Evolutionary conservation across 2,329 filamentous ascomycete species (phyloP).

Genomic region (Ampelomyces quisqualis): DNA sequence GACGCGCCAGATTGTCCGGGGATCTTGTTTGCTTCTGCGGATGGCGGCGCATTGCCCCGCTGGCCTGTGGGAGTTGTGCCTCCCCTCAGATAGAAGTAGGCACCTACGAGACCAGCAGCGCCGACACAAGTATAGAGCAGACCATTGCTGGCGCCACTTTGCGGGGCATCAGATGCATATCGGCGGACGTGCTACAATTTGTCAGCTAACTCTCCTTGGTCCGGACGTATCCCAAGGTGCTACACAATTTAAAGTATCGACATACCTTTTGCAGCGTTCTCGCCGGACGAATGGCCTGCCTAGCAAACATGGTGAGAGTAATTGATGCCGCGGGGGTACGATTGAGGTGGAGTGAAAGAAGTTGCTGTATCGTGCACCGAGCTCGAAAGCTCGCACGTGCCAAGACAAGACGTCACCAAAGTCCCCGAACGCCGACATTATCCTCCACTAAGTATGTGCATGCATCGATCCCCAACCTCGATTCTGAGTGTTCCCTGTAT

Average conservation of each 20-base stretch:
- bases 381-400: too few relatives aligned
- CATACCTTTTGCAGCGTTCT: conserved; percentile 45
- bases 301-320: conserved; percentile 46
- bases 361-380: too few relatives aligned
- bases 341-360: conserved; percentile 10
- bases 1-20: conserved; percentile 43
- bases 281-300: conserved; percentile 47
- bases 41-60: conserved; percentile 28
- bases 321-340: conserved; percentile 19
- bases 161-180: conserved; percentile 68
- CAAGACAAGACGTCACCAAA: too few relatives aligned
- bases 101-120: conserved; percentile 58
- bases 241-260: conserved; percentile 8
- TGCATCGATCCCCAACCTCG: too few relatives aligned
- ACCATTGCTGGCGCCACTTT: conserved; percentile 50
- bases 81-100: conserved; percentile 51
- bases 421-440: too few relatives aligned
- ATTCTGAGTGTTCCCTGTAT: too few relatives aligned
- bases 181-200: conserved; percentile 60
- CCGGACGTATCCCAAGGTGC: conserved; percentile 13
- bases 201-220: conserved; percentile 23
- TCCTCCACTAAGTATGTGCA: too few relatives aligned
- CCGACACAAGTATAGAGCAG: conserved; percentile 61
- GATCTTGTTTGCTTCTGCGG: conserved; percentile 42
- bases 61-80: conserved; percentile 28